Percentiles rank a stretch among this genome's conserved stretches.
phyloP scores from a whole-genome alignment of 805 yeast genomes.

The Ogataea saltuana region DNA sequence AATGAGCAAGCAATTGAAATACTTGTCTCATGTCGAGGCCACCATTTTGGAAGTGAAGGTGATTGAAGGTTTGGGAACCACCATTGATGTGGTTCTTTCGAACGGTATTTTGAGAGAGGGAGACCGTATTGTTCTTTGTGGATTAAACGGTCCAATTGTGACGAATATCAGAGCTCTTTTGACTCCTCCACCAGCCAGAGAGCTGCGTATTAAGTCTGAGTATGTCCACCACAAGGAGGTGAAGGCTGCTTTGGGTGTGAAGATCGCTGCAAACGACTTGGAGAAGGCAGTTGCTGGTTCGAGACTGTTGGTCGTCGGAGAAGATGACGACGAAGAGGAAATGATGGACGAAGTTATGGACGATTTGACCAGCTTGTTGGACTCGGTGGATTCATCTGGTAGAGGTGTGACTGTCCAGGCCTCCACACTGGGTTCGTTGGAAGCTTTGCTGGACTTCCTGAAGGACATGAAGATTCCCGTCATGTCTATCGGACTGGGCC shows the following conservation, averaged over 20 bases:
- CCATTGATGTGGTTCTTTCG: constrained; percentile 96
- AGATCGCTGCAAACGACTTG: constrained; percentile 95
- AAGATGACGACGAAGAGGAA: constrained; percentile 97
- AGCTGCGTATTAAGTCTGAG: constrained; percentile 93
- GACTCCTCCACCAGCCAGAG: constrained; percentile 97
- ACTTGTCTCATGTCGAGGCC: constrained; percentile 90
- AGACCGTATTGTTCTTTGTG: constrained; percentile 93
- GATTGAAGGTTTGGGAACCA: constrained; percentile 97
- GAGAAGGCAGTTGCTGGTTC: constrained; percentile 99
- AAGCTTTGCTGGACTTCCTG: constrained; percentile 94
- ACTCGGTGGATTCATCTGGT: constrained; percentile 92
- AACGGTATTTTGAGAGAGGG: constrained; percentile 95
- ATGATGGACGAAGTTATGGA: constrained; percentile 98
- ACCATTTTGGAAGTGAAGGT: constrained; percentile 97
- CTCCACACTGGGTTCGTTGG: constrained; percentile 95
- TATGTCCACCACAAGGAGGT: constrained; percentile 96
- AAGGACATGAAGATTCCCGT: constrained; percentile 99
- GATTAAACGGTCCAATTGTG: constrained; percentile 97
- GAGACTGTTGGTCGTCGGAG: constrained; percentile 89
- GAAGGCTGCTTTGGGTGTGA: constrained; percentile 98
- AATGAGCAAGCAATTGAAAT: constrained; percentile 98
- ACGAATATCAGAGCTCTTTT: constrained; percentile 93
- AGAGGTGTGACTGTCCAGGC: constrained; percentile 99
- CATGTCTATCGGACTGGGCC: constrained; percentile 97
- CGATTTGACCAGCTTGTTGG: constrained; percentile 90